Evolutionary conservation across 2,329 filamentous ascomycete species (phyloP).

Genomic region (Penicillium sp.): DNA sequence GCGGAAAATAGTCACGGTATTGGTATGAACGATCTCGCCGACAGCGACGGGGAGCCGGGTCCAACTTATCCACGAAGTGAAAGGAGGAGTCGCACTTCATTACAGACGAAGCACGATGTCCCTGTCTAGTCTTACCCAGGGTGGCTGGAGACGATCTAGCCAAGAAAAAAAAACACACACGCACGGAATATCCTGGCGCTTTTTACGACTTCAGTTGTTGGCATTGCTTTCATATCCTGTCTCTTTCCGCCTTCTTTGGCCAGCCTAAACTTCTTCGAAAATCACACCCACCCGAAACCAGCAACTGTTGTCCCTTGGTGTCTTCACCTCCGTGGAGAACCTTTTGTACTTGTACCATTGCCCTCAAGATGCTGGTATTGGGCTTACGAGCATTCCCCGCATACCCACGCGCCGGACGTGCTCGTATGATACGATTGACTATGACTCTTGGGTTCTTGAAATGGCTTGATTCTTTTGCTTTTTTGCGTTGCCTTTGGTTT

Average conservation of each 20-base stretch:
- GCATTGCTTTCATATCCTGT: constrained; percentile 9
- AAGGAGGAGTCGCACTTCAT: constrained; percentile 20
- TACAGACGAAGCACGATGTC: constrained; percentile 29
- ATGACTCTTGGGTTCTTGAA: constrained; percentile 21
- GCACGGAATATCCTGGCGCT: constrained; percentile 2
- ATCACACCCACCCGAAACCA: not conserved
- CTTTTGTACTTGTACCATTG: constrained; percentile 23
- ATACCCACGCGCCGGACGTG: constrained; percentile 21
- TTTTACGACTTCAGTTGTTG: constrained; percentile 22
- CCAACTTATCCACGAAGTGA: constrained; percentile 29
- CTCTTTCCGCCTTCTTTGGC: not conserved
- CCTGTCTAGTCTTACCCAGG: constrained; percentile 17
- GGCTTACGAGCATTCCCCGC: constrained; percentile 12
- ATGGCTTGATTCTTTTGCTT: constrained; percentile 15
- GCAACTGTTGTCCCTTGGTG: not conserved
- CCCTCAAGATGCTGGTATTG: constrained; percentile 17
- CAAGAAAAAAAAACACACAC: no score
- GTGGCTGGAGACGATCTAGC: not conserved
- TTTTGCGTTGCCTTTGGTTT: constrained; percentile 11
- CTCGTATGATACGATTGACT: constrained; percentile 24
- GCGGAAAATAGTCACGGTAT: constrained; percentile 67
- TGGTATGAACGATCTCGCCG: constrained; percentile 70
- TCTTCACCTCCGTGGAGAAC: constrained; percentile 6
- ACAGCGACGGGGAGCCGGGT: constrained; percentile 55
- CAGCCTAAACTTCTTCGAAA: no score